A percentile compares a stretch with the other conserved stretches of the same genome.
phyloP scores from a whole-genome alignment of 306 rosid genomes.

The Geum urbanum region DNA sequence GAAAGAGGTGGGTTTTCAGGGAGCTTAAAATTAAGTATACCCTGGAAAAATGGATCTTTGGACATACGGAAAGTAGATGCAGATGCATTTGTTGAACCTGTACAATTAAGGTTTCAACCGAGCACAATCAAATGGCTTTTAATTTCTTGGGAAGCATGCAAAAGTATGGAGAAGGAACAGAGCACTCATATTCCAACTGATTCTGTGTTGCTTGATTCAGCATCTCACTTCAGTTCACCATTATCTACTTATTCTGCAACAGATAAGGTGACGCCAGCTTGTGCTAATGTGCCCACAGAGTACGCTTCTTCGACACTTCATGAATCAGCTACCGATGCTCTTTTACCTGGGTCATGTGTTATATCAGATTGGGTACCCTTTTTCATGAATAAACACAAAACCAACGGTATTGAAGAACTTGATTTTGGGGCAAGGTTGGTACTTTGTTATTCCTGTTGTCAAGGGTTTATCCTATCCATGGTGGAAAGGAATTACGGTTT shows the following conservation, averaged over 20 bases:
- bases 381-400: slow-evolving; percentile 30
- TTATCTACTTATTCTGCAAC: slow-evolving; percentile 33
- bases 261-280: slow-evolving; percentile 29
- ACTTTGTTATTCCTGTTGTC: slow-evolving; percentile 19
- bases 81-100: slow-evolving; percentile 65
- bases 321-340: slow-evolving; percentile 41
- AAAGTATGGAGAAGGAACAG: slow-evolving; percentile 44
- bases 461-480: slow-evolving; percentile 17
- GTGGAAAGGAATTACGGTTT: not conserved
- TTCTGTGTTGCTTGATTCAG: slow-evolving; percentile 35
- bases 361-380: slow-evolving; percentile 86
- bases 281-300: slow-evolving; percentile 33
- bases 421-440: slow-evolving; percentile 94
- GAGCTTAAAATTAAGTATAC: slow-evolving; percentile 70
- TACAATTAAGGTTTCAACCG: slow-evolving; percentile 72
- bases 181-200: slow-evolving; percentile 33
- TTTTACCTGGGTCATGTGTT: slow-evolving; percentile 57
- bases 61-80: slow-evolving; percentile 82
- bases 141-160: slow-evolving; percentile 54
- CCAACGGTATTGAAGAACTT: slow-evolving; percentile 52
- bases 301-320: slow-evolving; percentile 34
- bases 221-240: slow-evolving; percentile 33
- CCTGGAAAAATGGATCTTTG: slow-evolving; percentile 92
- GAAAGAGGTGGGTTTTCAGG: slow-evolving; percentile 81
- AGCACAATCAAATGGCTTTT: slow-evolving; percentile 65